These are phyloP conservation scores for Penicillium cosmopolitanum DNA, from an alignment of 495 filamentous ascomycete species.

Conservation along the genomic window DNA sequence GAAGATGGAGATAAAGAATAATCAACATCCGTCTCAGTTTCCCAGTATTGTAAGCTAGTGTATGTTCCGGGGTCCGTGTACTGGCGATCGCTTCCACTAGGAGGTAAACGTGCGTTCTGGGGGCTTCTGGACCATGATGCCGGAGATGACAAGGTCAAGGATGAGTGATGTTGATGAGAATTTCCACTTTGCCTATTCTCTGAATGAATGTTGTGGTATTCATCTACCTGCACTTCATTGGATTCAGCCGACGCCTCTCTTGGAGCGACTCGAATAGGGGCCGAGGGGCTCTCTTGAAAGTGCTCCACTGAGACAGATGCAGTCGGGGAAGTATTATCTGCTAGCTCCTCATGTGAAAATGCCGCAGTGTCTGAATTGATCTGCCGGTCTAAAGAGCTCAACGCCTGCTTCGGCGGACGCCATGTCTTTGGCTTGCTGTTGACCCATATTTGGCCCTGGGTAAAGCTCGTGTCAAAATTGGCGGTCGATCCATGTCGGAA, in stretches of 20 bases:
- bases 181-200: not conserved
- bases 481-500: slow-evolving; percentile 27
- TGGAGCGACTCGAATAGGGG: not conserved
- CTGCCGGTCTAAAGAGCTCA: not conserved
- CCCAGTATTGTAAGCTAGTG: not conserved
- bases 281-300: not conserved
- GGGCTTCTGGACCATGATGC: not conserved
- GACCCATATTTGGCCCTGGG: slow-evolving; percentile 22
- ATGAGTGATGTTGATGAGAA: not conserved
- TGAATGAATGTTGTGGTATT: not conserved
- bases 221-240: not conserved
- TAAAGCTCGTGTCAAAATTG: slow-evolving; percentile 21
- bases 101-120: not conserved
- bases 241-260: not conserved
- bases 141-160: not conserved
- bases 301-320: not conserved
- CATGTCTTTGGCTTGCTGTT: slow-evolving; percentile 23
- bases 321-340: not conserved
- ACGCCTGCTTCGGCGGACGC: slow-evolving; percentile 5
- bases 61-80: not conserved
- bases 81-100: not conserved
- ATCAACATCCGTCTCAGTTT: not conserved
- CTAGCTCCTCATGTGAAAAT: no score
- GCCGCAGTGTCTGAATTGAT: not conserved
- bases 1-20: slow-evolving; percentile 8